Evolutionary conservation across 306 rosid genomes (phyloP).

Genomic region (Quercus agrifolia): DNA sequence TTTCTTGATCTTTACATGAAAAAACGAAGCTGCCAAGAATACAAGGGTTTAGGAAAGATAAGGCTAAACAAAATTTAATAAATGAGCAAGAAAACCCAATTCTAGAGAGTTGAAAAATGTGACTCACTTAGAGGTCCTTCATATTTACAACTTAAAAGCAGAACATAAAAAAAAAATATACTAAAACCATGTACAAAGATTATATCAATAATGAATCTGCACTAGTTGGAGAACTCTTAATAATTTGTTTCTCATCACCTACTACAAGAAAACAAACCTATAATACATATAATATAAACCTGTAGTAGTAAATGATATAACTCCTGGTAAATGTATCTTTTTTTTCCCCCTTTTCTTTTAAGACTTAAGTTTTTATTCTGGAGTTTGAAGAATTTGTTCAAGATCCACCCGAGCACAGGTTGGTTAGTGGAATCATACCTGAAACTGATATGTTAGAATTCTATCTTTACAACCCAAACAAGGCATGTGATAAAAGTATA

Average conservation of each 20-base stretch:
- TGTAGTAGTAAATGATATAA: slow-evolving; percentile 3
- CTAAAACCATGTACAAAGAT: slow-evolving; percentile 31
- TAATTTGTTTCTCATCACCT: slow-evolving; percentile 22
- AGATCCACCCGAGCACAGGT: background rate
- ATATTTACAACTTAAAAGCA: slow-evolving; percentile 25
- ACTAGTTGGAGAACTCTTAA: slow-evolving; percentile 9
- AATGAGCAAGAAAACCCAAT: background rate
- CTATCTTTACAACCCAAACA: slow-evolving; percentile 5
- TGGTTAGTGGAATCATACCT: slow-evolving; percentile 40
- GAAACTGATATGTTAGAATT: slow-evolving; percentile 33
- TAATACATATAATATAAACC: background rate
- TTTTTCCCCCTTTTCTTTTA: slow-evolving; percentile 7
- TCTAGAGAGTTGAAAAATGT: background rate
- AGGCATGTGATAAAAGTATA: slow-evolving; percentile 2
- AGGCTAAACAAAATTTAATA: background rate
- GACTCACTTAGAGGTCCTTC: background rate
- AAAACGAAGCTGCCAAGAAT: background rate
- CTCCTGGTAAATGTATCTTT: slow-evolving; percentile 7
- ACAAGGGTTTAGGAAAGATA: background rate
- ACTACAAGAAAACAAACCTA: slow-evolving; percentile 2
- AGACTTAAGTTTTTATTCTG: slow-evolving; percentile 1
- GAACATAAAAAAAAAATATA: background rate
- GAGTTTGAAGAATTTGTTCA: slow-evolving; percentile 18
- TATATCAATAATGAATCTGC: slow-evolving; percentile 29
- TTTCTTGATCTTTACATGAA: background rate